Evolutionary conservation across 768 basidiomycete species (phyloP), one percentile per base, ranked within the genome.

Genomic region (Amylocystis lapponica): DNA sequence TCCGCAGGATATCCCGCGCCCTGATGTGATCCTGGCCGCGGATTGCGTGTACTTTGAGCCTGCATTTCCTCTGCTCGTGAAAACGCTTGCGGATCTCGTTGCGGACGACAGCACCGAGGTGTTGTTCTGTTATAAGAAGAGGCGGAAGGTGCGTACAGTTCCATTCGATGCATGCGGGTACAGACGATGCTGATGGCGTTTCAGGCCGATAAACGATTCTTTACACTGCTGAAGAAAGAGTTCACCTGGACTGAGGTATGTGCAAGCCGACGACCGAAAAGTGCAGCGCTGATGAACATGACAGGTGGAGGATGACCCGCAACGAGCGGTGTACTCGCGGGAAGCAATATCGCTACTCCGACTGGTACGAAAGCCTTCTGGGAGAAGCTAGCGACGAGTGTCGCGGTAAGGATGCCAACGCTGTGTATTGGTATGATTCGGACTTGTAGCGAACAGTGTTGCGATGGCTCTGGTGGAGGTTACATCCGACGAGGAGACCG

Each of bases 21-120:
- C 81, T 5, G 79, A 88, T 55, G 40, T 95, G 20, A 74, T 97
- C 45, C 75, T 97, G 4, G 90, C 88, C 2, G 93, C 93, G 1
- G 93, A 97, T 57, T 97, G 93, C 53, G 92, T 97, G 8, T 97
- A 97, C 66, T 92, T 90, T 51, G 93, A 96, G 63, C 89, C 91
- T 11, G 81, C 89, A 0, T 97, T 96, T 55, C 85, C 91, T 7
- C 74, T 93, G 11, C 76, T 97, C 1, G 86, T 93, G 2, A 64
- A 81, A 50, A 94, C 92, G 0, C 69, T 97, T 25, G 71, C 67
- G 26, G 76, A 83, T 33, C 75, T 95, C 27, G 68, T 61, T 3
- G 35, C 52, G 0, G 67, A 71, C 17, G 59, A 61, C 27, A 61
- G 63, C 16, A 76, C 83, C 14, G 83, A 90, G 44, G 75, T 94